phyloP scores from a whole-genome alignment of 2,329 filamentous ascomycete genomes.

The Colletotrichum tanaceti region DNA sequence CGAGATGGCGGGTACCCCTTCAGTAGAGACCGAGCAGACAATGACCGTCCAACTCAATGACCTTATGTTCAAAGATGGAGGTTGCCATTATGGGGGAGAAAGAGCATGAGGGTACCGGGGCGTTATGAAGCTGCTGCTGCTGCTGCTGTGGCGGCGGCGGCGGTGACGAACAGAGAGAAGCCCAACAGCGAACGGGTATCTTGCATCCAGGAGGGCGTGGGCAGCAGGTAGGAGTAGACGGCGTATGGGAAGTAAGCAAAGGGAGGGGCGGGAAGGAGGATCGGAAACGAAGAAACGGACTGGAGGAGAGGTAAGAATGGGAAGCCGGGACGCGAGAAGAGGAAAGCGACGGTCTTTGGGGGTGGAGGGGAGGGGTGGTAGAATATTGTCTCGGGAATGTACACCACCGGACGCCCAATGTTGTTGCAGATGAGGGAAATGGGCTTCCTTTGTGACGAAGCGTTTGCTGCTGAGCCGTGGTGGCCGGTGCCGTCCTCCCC shows the following conservation, averaged over 20 bases:
- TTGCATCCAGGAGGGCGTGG: conserved; percentile 2
- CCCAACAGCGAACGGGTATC: conserved; percentile 1
- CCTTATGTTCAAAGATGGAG: conserved; percentile 40
- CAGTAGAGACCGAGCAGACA: conserved; percentile 38
- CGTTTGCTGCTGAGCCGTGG: conserved; percentile 39
- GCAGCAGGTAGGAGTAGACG: not conserved
- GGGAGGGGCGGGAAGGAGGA: conserved; percentile 27
- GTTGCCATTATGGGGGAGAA: conserved; percentile 38
- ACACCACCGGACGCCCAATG: conserved; percentile 44
- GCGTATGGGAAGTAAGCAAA: conserved; percentile 11
- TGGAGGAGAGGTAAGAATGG: conserved; percentile 34
- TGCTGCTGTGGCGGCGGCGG: not conserved
- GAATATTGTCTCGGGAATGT: conserved; percentile 56
- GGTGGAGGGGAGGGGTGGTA: conserved; percentile 8
- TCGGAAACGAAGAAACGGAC: conserved; percentile 28
- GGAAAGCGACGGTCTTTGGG: conserved; percentile 9
- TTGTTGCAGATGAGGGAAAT: conserved; percentile 38
- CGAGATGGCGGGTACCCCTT: conserved; percentile 25
- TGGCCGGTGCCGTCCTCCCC: conserved; percentile 10
- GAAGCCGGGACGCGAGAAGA: conserved; percentile 29
- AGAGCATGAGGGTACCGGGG: conserved; percentile 33
- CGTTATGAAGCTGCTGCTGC: conserved; percentile 7
- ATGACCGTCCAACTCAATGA: conserved; percentile 42
- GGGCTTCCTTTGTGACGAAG: conserved; percentile 36
- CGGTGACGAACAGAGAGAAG: conserved; percentile 10